Evolutionary conservation across 305 asterid genomes (phyloP), one percentile per base, ranked within the genome.

Genomic region (Andrographis paniculata): DNA sequence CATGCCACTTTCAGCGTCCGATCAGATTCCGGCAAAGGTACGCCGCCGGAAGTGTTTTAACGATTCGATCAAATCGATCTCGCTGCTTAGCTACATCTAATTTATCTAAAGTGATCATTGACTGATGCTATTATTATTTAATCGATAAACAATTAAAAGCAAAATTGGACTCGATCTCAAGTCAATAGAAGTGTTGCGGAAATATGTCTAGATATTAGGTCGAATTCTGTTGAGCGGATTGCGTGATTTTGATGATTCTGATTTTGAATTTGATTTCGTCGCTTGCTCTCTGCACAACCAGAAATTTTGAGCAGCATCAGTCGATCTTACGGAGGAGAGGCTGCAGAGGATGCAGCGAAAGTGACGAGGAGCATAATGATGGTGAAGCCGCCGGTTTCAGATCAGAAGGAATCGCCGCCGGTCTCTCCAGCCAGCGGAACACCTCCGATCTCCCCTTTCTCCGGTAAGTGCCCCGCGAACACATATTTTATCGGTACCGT

Each of bases 341-440:
- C 71, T 44, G 61, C 60, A 24, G 87, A 73, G 44, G 87, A 76
- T 20, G 63, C 67, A 10, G 42, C 73, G 57, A 86, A 58, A 53
- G 95, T 89, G 70, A 89, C 98, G 4, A 76, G 93, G 65, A 82
- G 98, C 65, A 89, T 89, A 59, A 82, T 78, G 96, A 86, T 89
- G 40, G 66, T 86, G 0, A 89, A 71, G 72, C 91, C 94, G 44
- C 78, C 78, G 43, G 78, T 44, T 24, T 42, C 58, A 10, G 66
- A 44, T 55, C 64, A 17, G 42, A 84, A 64, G 41, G 98, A 81
- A 55, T 82, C 96, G 55, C 95, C 95, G 51, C 94, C 98, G 39
- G 79, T 67, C 18, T 89, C 98, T 1, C 98, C 98, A 0, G 96
- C 93, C 39, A 93, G 91, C 11, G 58, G 87, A 28, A 80, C 96